phyloP scores from a whole-genome alignment of 2,329 filamentous ascomycete genomes.

The Xylaria sp. region DNA sequence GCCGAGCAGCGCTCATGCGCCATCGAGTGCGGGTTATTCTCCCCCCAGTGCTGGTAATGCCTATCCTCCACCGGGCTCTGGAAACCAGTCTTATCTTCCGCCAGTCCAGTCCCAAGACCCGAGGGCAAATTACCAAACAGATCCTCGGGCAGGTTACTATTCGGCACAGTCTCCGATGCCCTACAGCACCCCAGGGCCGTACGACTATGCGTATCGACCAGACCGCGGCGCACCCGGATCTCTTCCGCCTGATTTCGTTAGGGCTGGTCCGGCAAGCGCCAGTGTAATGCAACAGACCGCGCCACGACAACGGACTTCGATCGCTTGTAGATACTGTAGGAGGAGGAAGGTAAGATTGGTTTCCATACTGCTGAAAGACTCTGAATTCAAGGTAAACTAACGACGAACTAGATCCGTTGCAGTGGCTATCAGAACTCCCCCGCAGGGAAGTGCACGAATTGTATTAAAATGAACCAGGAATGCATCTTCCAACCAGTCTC shows the following conservation, averaged over 20 bases:
- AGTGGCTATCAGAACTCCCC: constrained; percentile 62
- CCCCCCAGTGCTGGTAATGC: constrained; percentile 25
- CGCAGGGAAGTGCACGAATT: constrained; percentile 63
- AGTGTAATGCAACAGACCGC: constrained; percentile 53
- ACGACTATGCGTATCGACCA: constrained; percentile 40
- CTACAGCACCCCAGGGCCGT: constrained; percentile 25
- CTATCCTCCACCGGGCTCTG: constrained; percentile 31
- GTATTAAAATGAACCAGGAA: constrained; percentile 63
- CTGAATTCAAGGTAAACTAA: constrained; percentile 25
- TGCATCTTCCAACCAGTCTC: constrained; percentile 64
- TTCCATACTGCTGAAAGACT: constrained; percentile 13
- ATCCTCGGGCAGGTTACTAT: constrained; percentile 41
- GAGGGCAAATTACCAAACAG: constrained; percentile 41
- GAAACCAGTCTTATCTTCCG: constrained; percentile 29
- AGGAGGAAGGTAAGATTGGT: constrained; percentile 56
- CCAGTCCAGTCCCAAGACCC: constrained; percentile 38
- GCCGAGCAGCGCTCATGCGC: constrained; percentile 24
- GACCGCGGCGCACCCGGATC: constrained; percentile 35
- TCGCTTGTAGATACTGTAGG: constrained; percentile 63
- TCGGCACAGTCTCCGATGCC: constrained; percentile 20
- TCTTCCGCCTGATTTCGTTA: constrained; percentile 36
- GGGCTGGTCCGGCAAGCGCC: constrained; percentile 38
- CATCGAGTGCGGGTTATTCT: constrained; percentile 29
- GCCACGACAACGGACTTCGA: constrained; percentile 61
- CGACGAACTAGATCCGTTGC: constrained; percentile 55